Conservation (phyloP, 495 filamentous ascomycete genomes). For the Annulohypoxylon moriforme region DNA sequence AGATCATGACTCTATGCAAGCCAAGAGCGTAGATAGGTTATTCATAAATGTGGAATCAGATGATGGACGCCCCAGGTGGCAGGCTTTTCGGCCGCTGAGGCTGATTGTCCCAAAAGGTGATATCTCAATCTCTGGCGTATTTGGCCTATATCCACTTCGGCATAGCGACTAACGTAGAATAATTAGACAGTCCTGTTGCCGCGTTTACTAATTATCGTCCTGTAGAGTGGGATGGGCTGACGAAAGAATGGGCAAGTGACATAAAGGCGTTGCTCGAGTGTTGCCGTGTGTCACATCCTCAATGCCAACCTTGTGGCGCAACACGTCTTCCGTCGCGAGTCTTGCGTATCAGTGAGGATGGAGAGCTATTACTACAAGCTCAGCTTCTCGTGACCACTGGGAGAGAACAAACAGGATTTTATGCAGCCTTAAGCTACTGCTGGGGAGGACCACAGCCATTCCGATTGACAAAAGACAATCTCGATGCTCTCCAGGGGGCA, state of each 20-base stretch:
- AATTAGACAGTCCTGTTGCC: conserved; percentile 13
- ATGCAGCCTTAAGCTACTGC: conserved; percentile 8
- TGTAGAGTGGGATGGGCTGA: conserved; percentile 15
- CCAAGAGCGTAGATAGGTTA: conserved; percentile 11
- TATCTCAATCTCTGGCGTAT: neutral
- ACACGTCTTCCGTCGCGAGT: conserved; percentile 15
- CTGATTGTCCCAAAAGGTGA: conserved; percentile 13
- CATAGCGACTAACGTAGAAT: neutral
- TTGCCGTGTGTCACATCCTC: conserved; percentile 18
- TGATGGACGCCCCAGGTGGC: conserved; percentile 12
- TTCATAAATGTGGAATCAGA: conserved; percentile 16
- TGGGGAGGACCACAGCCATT: conserved; percentile 30
- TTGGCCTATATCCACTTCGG: neutral
- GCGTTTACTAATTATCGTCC: conserved; percentile 21
- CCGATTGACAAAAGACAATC: conserved; percentile 17
- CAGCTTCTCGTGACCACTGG: neutral
- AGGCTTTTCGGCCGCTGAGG: conserved; percentile 11
- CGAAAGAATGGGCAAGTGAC: neutral
- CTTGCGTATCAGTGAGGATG: conserved; percentile 1
- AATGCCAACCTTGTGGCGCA: conserved; percentile 12
- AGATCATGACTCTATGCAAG: neutral
- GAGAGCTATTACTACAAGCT: neutral
- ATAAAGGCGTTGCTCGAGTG: conserved; percentile 11
- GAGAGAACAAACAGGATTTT: neutral
- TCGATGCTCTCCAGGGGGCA: neutral